These are phyloP conservation scores for Butyriboletus appendiculatus DNA, from an alignment of 1,284 basidiomycete species.

Conservation along the genomic window DNA sequence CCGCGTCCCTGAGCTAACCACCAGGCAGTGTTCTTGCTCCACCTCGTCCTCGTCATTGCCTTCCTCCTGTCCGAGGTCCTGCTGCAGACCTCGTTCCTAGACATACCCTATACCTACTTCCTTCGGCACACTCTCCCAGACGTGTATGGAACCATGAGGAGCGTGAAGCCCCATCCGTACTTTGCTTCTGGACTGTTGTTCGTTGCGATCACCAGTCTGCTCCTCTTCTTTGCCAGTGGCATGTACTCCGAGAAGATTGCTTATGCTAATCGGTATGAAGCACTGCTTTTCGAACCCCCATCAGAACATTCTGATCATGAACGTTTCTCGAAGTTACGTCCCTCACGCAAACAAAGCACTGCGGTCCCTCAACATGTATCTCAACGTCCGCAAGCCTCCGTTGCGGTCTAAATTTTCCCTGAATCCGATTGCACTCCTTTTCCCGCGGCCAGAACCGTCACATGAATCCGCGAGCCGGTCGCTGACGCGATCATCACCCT, in stretches of 20 bases:
- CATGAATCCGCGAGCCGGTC: constrained; percentile 14
- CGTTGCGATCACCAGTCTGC: constrained; percentile 85
- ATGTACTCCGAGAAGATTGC: constrained; percentile 96
- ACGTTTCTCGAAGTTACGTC: constrained; percentile 70
- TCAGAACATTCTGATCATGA: constrained; percentile 16
- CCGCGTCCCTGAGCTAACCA: constrained; percentile 11
- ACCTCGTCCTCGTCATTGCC: constrained; percentile 67
- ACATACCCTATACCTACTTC: constrained; percentile 58
- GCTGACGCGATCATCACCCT: constrained; percentile 31
- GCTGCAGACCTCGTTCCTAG: constrained; percentile 65
- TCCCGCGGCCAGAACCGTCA: constrained; percentile 48
- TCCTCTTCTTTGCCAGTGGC: constrained; percentile 95
- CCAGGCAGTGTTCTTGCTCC: constrained; percentile 69
- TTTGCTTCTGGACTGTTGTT: constrained; percentile 76
- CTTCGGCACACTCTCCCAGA: constrained; percentile 53
- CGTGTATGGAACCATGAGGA: constrained; percentile 44
- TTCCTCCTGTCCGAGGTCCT: constrained; percentile 77
- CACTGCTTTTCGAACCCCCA: constrained; percentile 7
- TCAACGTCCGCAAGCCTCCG: constrained; percentile 87
- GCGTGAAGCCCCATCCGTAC: constrained; percentile 63
- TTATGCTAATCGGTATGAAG: constrained; percentile 90
- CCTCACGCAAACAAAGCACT: constrained; percentile 94
- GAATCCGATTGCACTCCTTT: constrained; percentile 67
- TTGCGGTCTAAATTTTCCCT: constrained; percentile 59
- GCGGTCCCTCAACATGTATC: constrained; percentile 93